A percentile compares a stretch with the other conserved stretches of the same genome.
Evolutionary conservation across 257 asterid genomes (phyloP).

Genomic region (Hygrophila difformis): DNA sequence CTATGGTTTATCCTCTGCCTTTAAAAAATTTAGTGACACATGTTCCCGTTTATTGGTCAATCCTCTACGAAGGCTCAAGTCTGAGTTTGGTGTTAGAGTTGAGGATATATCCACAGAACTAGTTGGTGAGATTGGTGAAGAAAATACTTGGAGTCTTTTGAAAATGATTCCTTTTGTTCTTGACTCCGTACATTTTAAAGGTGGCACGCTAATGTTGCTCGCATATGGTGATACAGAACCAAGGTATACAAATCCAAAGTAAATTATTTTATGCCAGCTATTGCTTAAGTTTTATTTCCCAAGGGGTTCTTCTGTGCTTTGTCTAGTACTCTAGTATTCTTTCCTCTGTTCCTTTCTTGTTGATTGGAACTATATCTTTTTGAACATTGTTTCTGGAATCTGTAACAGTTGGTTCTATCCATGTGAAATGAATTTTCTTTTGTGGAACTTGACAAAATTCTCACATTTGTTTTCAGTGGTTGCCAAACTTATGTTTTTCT

Average conservation of each 20-base stretch:
- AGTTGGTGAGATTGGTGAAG: slow-evolving; percentile 48
- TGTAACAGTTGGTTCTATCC: slow-evolving; percentile 10
- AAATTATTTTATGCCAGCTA: slow-evolving; percentile 11
- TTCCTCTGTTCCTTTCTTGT: not conserved
- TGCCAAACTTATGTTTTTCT: slow-evolving; percentile 5
- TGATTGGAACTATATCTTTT: not conserved
- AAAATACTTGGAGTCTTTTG: slow-evolving; percentile 39
- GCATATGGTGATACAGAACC: slow-evolving; percentile 96
- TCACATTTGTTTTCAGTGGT: not conserved
- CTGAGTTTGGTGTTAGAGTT: slow-evolving; percentile 49
- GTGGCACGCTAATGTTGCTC: slow-evolving; percentile 83
- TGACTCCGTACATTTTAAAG: slow-evolving; percentile 78
- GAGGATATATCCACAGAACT: slow-evolving; percentile 65
- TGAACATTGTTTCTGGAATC: slow-evolving; percentile 2
- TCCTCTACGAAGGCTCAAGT: slow-evolving; percentile 53
- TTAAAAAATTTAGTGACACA: slow-evolving; percentile 30
- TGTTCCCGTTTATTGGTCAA: slow-evolving; percentile 42
- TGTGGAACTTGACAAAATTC: slow-evolving; percentile 5
- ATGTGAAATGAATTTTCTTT: slow-evolving; percentile 3
- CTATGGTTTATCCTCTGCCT: slow-evolving; percentile 30
- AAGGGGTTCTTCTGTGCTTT: not conserved
- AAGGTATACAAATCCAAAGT: slow-evolving; percentile 38
- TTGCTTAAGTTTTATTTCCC: not conserved
- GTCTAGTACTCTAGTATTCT: not conserved
- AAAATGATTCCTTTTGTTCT: slow-evolving; percentile 62